Base-by-base conservation (phyloP, 2,329 filamentous ascomycete genomes). In the Ophiostoma triangulosporum region DNA sequence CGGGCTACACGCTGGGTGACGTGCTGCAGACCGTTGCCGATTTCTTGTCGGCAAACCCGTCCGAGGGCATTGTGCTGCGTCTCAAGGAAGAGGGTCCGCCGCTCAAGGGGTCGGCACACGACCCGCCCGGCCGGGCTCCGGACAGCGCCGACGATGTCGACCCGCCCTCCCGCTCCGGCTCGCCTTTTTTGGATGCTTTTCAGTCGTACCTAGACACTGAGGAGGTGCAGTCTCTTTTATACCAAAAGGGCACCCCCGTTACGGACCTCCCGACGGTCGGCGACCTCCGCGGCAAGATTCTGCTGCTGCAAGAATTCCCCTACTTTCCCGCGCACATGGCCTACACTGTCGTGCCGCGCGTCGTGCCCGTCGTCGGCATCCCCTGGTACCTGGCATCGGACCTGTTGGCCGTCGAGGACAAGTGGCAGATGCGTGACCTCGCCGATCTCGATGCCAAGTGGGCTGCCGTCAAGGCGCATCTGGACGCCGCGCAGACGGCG, bases 241-340 rank as follows among this genome's bases (percentile, higher is more conserved):
- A 56, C 1, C 57, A 64, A 43, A 68, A 73, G 56, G 50, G 24
- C 49, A 52, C 15, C 35, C 24, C 24, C 58, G 22, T 46, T 7
- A 43, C 54, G 20, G 14, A 26, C 24, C 60, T 74, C 9, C 74
- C 74, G 2, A 69, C 68, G 1, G 64, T 77, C 31, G 73, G 71
- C 43, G 63, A 65, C 11, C 63, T 75, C 31, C 70, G 74, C 53
- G 68, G 68, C 58, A 70, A 70, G 57, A 64, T 75, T 48, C 63
- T 76, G 51, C 60, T 77, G 3, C 65, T 77, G 17, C 71, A 76
- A 56, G 69, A 76, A 57, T 76, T 76, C 60, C 62, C 64, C 26
- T 60, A 59, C 38, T 60, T 53, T 43, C 50, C 53, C 8, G 32
- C 40, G 7, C 35, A 32, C 35, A n/a, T 48, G 27, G 15, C 49